phyloP scores from a whole-genome alignment of 2,329 filamentous ascomycete species.

The Sarocladium strictum region DNA sequence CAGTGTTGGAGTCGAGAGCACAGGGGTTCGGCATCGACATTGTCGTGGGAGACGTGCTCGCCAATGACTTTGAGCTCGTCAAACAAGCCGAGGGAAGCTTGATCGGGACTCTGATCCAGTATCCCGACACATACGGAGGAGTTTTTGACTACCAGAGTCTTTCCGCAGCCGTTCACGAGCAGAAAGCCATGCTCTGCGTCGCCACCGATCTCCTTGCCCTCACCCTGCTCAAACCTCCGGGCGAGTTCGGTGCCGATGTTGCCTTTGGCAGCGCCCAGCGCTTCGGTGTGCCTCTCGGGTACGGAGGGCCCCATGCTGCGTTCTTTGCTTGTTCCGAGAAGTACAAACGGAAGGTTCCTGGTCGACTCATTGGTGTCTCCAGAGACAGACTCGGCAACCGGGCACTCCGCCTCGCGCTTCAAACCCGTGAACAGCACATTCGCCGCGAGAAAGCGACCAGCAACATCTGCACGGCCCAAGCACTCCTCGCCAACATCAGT shows the following conservation, averaged over 20 bases:
- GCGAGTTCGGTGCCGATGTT: constrained; percentile 91
- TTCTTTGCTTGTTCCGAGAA: constrained; percentile 71
- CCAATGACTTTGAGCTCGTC: constrained; percentile 54
- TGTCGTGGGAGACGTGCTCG: constrained; percentile 64
- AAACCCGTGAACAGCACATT: constrained; percentile 95
- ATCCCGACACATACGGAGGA: constrained; percentile 81
- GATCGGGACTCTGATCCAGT: constrained; percentile 86
- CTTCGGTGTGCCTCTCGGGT: constrained; percentile 87
- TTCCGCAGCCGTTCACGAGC: constrained; percentile 70
- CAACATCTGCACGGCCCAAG: constrained; percentile 95
- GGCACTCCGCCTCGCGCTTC: constrained; percentile 77
- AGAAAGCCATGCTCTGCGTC: constrained; percentile 74
- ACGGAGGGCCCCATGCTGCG: constrained; percentile 89
- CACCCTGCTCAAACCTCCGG: constrained; percentile 81
- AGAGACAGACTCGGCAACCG: constrained; percentile 80
- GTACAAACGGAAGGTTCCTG: constrained; percentile 91
- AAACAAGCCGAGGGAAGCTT: constrained; percentile 73
- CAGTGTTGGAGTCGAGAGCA: constrained; percentile 77
- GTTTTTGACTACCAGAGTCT: constrained; percentile 69
- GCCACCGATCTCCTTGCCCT: constrained; percentile 85
- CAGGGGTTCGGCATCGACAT: constrained; percentile 88
- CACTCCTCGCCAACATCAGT: constrained; percentile 90
- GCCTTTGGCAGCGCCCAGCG: constrained; percentile 90
- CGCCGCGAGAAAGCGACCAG: constrained; percentile 93
- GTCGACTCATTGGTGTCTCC: constrained; percentile 82